These are phyloP conservation scores for Ceratobasidium sp. DNA, from an alignment of 1,284 basidiomycete species.

Conservation along the genomic window DNA sequence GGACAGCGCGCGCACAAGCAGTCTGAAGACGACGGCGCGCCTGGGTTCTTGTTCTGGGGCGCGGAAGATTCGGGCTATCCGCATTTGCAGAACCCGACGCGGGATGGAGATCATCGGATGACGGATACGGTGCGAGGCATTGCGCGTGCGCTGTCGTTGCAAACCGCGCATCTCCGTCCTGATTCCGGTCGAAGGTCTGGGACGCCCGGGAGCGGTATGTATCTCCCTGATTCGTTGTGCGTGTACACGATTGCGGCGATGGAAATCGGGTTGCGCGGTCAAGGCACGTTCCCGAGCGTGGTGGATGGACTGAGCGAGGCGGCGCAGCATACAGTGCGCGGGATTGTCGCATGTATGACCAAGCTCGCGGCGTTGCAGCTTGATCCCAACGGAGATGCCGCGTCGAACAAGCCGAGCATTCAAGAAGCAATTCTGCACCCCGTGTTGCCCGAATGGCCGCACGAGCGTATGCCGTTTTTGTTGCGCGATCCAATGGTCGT, in stretches of 20 bases:
- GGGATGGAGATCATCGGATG: slow-evolving; percentile 77
- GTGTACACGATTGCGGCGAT: slow-evolving; percentile 88
- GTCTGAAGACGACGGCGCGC: slow-evolving; percentile 80
- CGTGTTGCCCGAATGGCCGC: slow-evolving; percentile 87
- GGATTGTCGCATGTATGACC: slow-evolving; percentile 77
- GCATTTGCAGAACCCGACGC: slow-evolving; percentile 65
- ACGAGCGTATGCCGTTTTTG: slow-evolving; percentile 81
- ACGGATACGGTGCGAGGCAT: slow-evolving; percentile 81
- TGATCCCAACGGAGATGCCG: slow-evolving; percentile 76
- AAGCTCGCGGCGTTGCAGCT: slow-evolving; percentile 79
- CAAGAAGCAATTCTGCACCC: slow-evolving; percentile 90
- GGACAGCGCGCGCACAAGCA: slow-evolving; percentile 69
- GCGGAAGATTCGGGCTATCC: slow-evolving; percentile 80
- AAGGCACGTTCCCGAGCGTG: slow-evolving; percentile 65
- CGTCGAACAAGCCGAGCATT: slow-evolving; percentile 63
- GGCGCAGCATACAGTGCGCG: slow-evolving; percentile 68
- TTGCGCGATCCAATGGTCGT: slow-evolving; percentile 90
- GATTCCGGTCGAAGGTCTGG: slow-evolving; percentile 78
- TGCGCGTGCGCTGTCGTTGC: slow-evolving; percentile 77
- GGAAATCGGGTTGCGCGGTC: slow-evolving; percentile 85
- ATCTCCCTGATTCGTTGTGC: slow-evolving; percentile 91
- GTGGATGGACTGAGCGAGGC: slow-evolving; percentile 84
- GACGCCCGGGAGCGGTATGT: slow-evolving; percentile 82
- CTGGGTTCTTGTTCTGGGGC: slow-evolving; percentile 87
- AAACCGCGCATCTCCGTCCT: slow-evolving; percentile 80